Conservation (phyloP, 208 protist genomes). For the Leishmania arabica region DNA sequence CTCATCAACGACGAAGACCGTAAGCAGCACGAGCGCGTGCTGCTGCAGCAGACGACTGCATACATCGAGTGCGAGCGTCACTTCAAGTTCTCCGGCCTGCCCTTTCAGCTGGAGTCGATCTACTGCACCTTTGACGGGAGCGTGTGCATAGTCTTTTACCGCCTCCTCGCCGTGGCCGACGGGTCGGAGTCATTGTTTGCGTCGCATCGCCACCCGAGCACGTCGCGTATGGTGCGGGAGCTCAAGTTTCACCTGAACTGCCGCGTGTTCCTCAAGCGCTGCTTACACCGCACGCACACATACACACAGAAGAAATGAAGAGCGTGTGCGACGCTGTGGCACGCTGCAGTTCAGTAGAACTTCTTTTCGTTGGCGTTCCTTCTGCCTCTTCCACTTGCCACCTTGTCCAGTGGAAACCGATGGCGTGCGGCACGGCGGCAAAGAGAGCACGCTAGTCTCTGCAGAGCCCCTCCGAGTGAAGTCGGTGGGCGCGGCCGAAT, state of each 20-base stretch:
- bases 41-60: slow-evolving; percentile 28
- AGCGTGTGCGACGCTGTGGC: neutral
- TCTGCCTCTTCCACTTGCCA: neutral
- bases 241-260: slow-evolving; percentile 54
- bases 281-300: neutral
- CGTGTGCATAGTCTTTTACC: slow-evolving; percentile 65
- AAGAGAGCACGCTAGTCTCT: neutral
- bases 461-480: neutral
- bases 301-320: neutral
- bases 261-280: slow-evolving; percentile 46
- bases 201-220: slow-evolving; percentile 34
- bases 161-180: slow-evolving; percentile 20
- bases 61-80: slow-evolving; percentile 59
- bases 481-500: neutral
- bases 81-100: slow-evolving; percentile 64
- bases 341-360: neutral
- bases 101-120: slow-evolving; percentile 57
- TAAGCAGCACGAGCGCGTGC: slow-evolving; percentile 27
- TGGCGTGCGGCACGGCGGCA: neutral
- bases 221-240: slow-evolving; percentile 45
- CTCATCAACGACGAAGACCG: slow-evolving; percentile 22
- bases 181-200: neutral
- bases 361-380: neutral
- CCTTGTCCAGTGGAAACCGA: neutral
- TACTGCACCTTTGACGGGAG: slow-evolving; percentile 63